These are phyloP conservation scores for Sungouiozyma ichnusensis DNA, from an alignment of 805 yeast species.

Conservation along the genomic window DNA sequence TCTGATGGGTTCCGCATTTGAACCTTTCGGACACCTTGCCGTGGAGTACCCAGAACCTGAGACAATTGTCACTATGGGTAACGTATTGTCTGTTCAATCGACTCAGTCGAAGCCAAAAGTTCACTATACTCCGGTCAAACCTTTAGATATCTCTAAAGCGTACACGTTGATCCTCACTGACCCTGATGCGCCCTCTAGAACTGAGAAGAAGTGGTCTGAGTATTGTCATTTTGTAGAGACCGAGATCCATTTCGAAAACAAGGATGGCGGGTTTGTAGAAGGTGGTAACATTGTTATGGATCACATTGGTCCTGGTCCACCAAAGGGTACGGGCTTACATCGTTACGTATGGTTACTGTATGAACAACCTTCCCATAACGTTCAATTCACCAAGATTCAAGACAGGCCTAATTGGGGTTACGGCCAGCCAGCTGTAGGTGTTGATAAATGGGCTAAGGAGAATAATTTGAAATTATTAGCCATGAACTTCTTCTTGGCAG, in stretches of 20 bases:
- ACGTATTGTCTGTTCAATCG: constrained; percentile 48
- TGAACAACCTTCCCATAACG: constrained; percentile 41
- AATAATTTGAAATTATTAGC: constrained; percentile 58
- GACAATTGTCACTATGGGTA: constrained; percentile 59
- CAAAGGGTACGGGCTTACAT: constrained; percentile 74
- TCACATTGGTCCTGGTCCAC: constrained; percentile 86
- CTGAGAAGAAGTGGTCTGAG: constrained; percentile 82
- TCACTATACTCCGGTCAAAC: constrained; percentile 46
- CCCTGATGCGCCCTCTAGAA: constrained; percentile 85
- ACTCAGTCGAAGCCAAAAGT: constrained; percentile 60
- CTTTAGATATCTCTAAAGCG: constrained; percentile 22
- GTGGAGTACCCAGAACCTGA: constrained; percentile 18
- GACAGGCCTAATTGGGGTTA: constrained; percentile 60
- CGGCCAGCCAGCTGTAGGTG: constrained; percentile 71
- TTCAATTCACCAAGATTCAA: constrained; percentile 11
- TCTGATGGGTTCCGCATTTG: constrained; percentile 7
- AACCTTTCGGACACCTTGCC: constrained; percentile 7
- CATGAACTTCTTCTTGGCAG: constrained; percentile 78
- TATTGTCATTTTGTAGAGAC: constrained; percentile 64
- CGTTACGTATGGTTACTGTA: constrained; percentile 72
- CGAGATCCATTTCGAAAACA: constrained; percentile 27
- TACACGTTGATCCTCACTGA: constrained; percentile 78
- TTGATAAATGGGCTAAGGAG: constrained; percentile 58
- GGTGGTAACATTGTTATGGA: constrained; percentile 37
- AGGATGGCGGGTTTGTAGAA: constrained; percentile 5